Conservation (phyloP, 192 early-diverging fungal genomes). For the Umbelopsis ramanniana region DNA sequence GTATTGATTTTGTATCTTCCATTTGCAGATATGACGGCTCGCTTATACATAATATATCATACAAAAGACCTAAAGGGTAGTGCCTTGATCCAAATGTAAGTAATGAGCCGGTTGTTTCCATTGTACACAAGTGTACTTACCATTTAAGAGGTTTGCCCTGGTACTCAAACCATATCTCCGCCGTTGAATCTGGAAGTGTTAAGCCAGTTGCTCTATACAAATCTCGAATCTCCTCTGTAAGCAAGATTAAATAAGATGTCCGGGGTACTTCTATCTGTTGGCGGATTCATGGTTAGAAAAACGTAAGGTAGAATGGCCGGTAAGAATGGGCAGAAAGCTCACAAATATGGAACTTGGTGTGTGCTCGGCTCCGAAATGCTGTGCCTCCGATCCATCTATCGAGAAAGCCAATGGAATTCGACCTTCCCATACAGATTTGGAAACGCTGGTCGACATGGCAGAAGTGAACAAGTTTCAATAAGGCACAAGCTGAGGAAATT, state of each 20-base stretch:
- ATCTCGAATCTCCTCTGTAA: constrained; percentile 56
- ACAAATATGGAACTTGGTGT: constrained; percentile 42
- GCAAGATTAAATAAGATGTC: constrained; percentile 61
- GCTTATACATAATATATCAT: constrained; percentile 60
- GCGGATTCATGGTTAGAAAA: not conserved
- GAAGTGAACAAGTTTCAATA: not conserved
- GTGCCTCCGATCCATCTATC: constrained; percentile 29
- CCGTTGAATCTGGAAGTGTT: constrained; percentile 48
- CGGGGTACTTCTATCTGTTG: constrained; percentile 58
- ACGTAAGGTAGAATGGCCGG: not conserved
- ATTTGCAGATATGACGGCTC: constrained; percentile 17
- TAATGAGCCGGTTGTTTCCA: not conserved
- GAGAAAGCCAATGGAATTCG: constrained; percentile 34
- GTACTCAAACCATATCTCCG: constrained; percentile 76
- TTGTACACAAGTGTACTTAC: constrained; percentile 38
- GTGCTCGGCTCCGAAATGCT: constrained; percentile 21
- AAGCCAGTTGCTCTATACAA: constrained; percentile 51
- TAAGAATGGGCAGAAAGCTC: not conserved
- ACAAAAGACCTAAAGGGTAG: constrained; percentile 84
- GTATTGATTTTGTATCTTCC: constrained; percentile 48
- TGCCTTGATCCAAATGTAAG: constrained; percentile 58
- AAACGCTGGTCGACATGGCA: constrained; percentile 19
- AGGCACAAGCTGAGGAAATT: not conserved
- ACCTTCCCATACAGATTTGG: constrained; percentile 37
- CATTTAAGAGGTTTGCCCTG: constrained; percentile 77